Evolutionary conservation across 164 flowering plant genomes (phyloP).

Genomic region (Tetracentron sinense): DNA sequence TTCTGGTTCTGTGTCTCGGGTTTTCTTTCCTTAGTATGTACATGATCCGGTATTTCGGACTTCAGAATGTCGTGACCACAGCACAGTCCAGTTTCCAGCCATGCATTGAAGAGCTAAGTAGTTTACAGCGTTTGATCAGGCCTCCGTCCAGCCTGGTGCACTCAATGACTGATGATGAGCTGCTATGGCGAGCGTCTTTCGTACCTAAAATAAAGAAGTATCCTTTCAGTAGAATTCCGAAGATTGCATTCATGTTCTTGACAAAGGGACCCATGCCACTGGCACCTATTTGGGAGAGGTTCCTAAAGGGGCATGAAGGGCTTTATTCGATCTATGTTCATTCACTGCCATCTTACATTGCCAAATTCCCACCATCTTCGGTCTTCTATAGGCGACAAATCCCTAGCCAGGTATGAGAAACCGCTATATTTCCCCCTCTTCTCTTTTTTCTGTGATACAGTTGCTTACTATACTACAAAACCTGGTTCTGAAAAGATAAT

Average conservation of each 20-base stretch:
- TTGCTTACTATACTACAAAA: neutral
- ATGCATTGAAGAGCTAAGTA: constrained; percentile 38
- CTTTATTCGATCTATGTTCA: constrained; percentile 78
- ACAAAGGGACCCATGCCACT: constrained; percentile 85
- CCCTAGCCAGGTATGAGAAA: constrained; percentile 72
- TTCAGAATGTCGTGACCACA: constrained; percentile 22
- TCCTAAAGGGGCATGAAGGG: constrained; percentile 63
- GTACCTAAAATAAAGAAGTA: constrained; percentile 54
- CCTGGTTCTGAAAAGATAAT: too few relatives aligned
- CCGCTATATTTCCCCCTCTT: neutral
- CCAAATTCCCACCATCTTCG: constrained; percentile 50
- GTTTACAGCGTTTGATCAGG: constrained; percentile 52
- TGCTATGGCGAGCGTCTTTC: constrained; percentile 80
- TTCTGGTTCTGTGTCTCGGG: constrained; percentile 49
- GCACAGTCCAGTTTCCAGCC: constrained; percentile 27
- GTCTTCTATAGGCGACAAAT: constrained; percentile 69
- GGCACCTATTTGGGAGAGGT: constrained; percentile 86
- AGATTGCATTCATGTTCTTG: constrained; percentile 96
- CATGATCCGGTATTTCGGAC: constrained; percentile 34
- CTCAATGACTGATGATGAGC: constrained; percentile 67
- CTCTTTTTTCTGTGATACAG: neutral
- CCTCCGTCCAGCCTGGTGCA: constrained; percentile 67
- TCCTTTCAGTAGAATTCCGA: constrained; percentile 70
- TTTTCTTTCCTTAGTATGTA: constrained; percentile 50
- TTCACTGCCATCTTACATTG: constrained; percentile 51